Base-by-base conservation (phyloP, 345 rosid genomes). In the Passiflora organensis region DNA sequence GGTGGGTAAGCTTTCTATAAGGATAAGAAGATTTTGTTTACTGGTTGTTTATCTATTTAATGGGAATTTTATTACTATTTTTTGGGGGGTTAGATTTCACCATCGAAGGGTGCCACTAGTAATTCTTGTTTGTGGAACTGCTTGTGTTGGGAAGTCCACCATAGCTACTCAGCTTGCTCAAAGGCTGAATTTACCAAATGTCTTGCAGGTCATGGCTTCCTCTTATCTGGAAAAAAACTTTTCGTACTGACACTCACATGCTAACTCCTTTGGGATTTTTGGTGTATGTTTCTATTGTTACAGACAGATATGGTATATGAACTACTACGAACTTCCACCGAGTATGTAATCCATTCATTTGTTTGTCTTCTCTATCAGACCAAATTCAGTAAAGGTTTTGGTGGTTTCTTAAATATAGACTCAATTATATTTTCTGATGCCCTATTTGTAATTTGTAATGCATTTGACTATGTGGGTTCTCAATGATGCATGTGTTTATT, bases 141-240 rank as follows among this genome's bases (percentile, higher is more conserved):
- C 96, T 20, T 89, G 99, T 67, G 97, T 85, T 22, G 99, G 99
- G 25, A 94, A 94, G 76, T 94, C 99, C 17, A 94, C 99, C 25
- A 82, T 89, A 61, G 97, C 99, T 8, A 89, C 99, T 63, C 99
- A 94, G 69, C 89, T 94, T 28, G 99, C 99, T 48, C 99, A 94
- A 55, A 78, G 97, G 82, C 82, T 94, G 32, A 94, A 94, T 74
- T 80, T 94, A 74, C 97, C 99, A 0, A 94, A 94, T 75, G 99
- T 94, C 65, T 82, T 94, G 60, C 97, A 94, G 79, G 99, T 94
- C 25, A 20, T 55, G 18, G 52, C 49, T 61, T 43, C 53, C 34
- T 28, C 28, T 37, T 45, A 18, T 55, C 45, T 23, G 0, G 50
- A 22, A 41, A 43, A n/a, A n/a, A 25, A 0, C 28, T 5, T 11